Evolutionary conservation across 2,329 filamentous ascomycete species (phyloP).

Genomic region (Simplicillium sp.): DNA sequence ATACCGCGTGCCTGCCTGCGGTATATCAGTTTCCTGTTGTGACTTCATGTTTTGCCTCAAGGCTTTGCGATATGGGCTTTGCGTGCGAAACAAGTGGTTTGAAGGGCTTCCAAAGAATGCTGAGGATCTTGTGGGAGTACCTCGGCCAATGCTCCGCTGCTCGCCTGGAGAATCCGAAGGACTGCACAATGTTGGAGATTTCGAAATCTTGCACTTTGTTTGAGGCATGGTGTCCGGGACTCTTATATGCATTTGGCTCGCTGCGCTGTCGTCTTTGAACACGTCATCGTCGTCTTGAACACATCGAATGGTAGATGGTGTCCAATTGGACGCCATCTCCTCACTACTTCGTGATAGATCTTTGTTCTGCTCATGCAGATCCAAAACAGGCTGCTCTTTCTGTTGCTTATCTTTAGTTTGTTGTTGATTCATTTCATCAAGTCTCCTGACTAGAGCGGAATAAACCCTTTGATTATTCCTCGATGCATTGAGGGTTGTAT

Average conservation of each 20-base stretch:
- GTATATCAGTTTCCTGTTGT: constrained; percentile 16
- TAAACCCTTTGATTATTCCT: constrained; percentile 52
- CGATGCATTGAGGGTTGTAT: constrained; percentile 9
- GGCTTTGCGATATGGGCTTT: constrained; percentile 45
- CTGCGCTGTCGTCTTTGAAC: constrained; percentile 13
- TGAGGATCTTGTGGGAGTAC: constrained; percentile 21
- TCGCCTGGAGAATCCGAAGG: background rate
- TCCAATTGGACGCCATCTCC: constrained; percentile 8
- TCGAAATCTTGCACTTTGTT: too few species aligned
- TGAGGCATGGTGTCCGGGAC: too few species aligned
- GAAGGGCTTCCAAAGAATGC: constrained; percentile 43
- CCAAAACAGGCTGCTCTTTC: background rate
- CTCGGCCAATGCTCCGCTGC: constrained; percentile 7
- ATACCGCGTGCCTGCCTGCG: constrained; percentile 22
- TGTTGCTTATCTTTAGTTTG: constrained; percentile 1
- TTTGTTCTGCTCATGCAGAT: background rate
- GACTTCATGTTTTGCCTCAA: constrained; percentile 35
- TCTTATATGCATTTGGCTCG: background rate
- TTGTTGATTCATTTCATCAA: constrained; percentile 28
- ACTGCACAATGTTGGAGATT: too few species aligned
- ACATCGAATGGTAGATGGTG: constrained; percentile 20
- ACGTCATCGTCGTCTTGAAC: constrained; percentile 23
- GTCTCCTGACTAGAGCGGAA: constrained; percentile 51
- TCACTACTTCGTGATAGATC: background rate
- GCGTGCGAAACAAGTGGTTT: constrained; percentile 41